phyloP scores from a whole-genome alignment of 148 eudicot species.

The Spergularia bocconei region DNA sequence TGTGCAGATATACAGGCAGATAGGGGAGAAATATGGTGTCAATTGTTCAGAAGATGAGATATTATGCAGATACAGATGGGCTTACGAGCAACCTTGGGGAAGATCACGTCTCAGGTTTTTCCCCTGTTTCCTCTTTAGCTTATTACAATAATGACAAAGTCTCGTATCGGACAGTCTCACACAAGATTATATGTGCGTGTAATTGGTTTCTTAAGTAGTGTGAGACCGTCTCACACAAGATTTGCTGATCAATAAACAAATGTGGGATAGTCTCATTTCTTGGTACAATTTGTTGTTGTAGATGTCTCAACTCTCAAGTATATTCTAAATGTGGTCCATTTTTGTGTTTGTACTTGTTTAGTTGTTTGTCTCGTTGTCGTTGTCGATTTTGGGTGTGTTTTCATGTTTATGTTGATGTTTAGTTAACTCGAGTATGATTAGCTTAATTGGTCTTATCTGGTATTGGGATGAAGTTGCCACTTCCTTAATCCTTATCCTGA shows the following conservation, averaged over 20 bases:
- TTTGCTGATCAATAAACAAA: background rate
- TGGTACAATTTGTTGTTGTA: background rate
- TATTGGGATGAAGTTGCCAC: background rate
- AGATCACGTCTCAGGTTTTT: slow-evolving; percentile 80
- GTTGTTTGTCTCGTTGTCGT: background rate
- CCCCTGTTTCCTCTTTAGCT: background rate
- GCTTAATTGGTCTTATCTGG: background rate
- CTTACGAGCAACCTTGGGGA: slow-evolving; percentile 96
- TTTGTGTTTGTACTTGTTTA: background rate
- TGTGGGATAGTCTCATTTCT: background rate
- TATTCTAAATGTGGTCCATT: slow-evolving; percentile 13
- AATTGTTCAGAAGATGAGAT: slow-evolving; percentile 74
- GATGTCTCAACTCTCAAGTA: too few relatives aligned
- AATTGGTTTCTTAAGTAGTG: too few relatives aligned
- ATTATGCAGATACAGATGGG: slow-evolving; percentile 68
- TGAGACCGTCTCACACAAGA: too few relatives aligned
- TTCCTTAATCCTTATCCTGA: slow-evolving; percentile 18
- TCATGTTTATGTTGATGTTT: background rate
- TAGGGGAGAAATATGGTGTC: slow-evolving; percentile 95
- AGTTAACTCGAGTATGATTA: background rate
- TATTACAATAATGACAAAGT: too few relatives aligned
- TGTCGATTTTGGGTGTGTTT: slow-evolving; percentile 11
- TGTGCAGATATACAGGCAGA: slow-evolving; percentile 71
- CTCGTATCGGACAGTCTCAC: too few relatives aligned
- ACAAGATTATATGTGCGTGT: too few relatives aligned